Evolutionary conservation across 2,329 filamentous ascomycete species (phyloP).

Genomic region (Ampelomyces quisqualis): DNA sequence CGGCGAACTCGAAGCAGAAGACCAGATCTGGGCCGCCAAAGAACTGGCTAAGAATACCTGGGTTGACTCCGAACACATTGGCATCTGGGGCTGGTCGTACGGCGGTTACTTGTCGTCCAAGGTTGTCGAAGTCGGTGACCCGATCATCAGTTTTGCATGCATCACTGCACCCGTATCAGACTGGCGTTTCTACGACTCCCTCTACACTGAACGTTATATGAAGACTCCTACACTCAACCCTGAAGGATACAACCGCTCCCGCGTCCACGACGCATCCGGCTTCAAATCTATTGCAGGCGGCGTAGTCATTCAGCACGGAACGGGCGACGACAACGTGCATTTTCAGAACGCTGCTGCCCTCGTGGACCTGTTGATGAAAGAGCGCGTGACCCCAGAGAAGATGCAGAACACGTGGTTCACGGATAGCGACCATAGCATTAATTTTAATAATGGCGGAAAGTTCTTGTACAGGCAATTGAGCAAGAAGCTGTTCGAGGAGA

Average conservation of each 20-base stretch:
- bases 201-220: conserved; percentile 75
- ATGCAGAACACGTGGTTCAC: conserved; percentile 66
- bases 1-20: conserved; percentile 63
- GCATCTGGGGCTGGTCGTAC: conserved; percentile 69
- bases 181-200: conserved; percentile 70
- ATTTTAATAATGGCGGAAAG: conserved; percentile 56
- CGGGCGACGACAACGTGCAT: conserved; percentile 71
- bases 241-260: conserved; percentile 61
- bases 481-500: conserved; percentile 62
- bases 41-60: conserved; percentile 56
- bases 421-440: conserved; percentile 64
- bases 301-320: conserved; percentile 65
- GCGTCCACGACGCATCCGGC: conserved; percentile 58
- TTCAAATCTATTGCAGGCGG: conserved; percentile 64
- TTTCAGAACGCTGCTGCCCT: conserved; percentile 66
- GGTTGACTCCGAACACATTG: conserved; percentile 61
- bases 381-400: conserved; percentile 60
- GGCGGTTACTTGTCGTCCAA: conserved; percentile 68
- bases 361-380: conserved; percentile 61
- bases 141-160: conserved; percentile 62
- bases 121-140: conserved; percentile 63
- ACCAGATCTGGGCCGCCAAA: conserved; percentile 67
- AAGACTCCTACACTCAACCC: conserved; percentile 60
- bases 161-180: conserved; percentile 67
- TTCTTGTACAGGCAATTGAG: conserved; percentile 66